Conservation (phyloP, 2,329 filamentous ascomycete genomes). For the Blumeria hordei region DNA sequence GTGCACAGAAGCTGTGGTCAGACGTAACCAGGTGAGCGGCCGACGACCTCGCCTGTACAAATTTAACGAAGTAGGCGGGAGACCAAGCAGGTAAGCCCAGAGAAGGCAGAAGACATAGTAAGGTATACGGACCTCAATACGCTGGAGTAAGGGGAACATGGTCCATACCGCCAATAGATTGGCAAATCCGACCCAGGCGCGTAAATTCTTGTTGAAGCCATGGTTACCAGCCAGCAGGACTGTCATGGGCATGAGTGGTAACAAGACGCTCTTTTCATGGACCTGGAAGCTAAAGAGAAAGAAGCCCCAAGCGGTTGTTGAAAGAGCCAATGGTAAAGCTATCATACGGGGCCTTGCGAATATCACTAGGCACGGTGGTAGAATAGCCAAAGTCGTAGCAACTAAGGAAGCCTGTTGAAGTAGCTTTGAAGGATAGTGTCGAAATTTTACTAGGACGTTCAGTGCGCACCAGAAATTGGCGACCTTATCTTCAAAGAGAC, state of each 20-base stretch:
- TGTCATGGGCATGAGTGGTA: slow-evolving; percentile 86
- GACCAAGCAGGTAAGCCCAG: slow-evolving; percentile 75
- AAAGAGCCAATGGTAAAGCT: slow-evolving; percentile 56
- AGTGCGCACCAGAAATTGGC: slow-evolving; percentile 94
- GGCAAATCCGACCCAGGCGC: slow-evolving; percentile 89
- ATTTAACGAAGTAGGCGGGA: slow-evolving; percentile 53
- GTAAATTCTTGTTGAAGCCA: slow-evolving; percentile 49
- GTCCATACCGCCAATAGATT: slow-evolving; percentile 82
- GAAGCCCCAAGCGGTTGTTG: slow-evolving; percentile 81
- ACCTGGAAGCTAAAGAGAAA: slow-evolving; percentile 97
- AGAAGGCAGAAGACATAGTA: slow-evolving; percentile 67
- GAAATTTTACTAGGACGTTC: slow-evolving; percentile 73
- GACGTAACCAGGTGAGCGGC: slow-evolving; percentile 20
- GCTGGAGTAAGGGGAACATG: slow-evolving; percentile 69
- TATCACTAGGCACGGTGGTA: slow-evolving; percentile 56
- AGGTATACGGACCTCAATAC: slow-evolving; percentile 63
- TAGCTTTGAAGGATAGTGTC: slow-evolving; percentile 41
- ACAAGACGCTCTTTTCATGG: slow-evolving; percentile 87
- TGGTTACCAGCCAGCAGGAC: slow-evolving; percentile 56
- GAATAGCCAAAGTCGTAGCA: slow-evolving; percentile 51
- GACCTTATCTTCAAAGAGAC: slow-evolving; percentile 94
- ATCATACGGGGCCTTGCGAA: slow-evolving; percentile 56
- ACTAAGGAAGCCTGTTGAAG: slow-evolving; percentile 55
- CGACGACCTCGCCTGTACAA: slow-evolving; percentile 34
- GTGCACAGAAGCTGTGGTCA: slow-evolving; percentile 47